phyloP scores from a whole-genome alignment of 306 rosid species.

The Elaeagnus macrophylla region DNA sequence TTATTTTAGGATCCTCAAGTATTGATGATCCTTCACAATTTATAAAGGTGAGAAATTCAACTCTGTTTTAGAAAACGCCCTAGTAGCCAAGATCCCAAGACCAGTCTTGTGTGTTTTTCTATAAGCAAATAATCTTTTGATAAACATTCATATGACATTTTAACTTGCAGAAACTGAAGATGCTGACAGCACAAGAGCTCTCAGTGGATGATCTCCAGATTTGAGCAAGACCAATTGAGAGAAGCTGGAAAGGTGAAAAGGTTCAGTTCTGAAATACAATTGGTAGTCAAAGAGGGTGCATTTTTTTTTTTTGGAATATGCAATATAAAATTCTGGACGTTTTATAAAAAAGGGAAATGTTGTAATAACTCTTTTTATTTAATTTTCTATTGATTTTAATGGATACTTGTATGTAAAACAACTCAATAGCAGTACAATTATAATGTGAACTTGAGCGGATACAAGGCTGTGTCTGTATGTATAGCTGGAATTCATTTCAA shows the following conservation, averaged over 20 bases:
- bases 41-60: conserved; percentile 44
- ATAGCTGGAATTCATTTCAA: too few relatives aligned
- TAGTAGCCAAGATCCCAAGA: not conserved
- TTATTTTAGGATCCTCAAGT: conserved; percentile 82
- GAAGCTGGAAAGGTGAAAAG: conserved; percentile 21
- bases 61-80: not conserved
- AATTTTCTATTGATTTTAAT: too few relatives aligned
- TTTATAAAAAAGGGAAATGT: too few relatives aligned
- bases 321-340: too few relatives aligned
- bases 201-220: conserved; percentile 82
- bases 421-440: too few relatives aligned
- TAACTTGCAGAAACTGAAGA: conserved; percentile 66
- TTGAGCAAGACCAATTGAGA: conserved; percentile 21
- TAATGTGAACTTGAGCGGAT: too few relatives aligned
- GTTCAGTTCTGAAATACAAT: conserved; percentile 9
- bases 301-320: too few relatives aligned
- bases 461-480: too few relatives aligned
- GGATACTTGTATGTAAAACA: too few relatives aligned
- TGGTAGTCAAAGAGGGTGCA: too few relatives aligned
- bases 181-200: conserved; percentile 55
- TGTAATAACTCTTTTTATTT: too few relatives aligned
- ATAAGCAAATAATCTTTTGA: not conserved
- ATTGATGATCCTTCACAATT: conserved; percentile 85
- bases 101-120: too few relatives aligned
- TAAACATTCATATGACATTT: not conserved